Base-by-base conservation (phyloP, 441 rosid species). In the Populus tomentosa region DNA sequence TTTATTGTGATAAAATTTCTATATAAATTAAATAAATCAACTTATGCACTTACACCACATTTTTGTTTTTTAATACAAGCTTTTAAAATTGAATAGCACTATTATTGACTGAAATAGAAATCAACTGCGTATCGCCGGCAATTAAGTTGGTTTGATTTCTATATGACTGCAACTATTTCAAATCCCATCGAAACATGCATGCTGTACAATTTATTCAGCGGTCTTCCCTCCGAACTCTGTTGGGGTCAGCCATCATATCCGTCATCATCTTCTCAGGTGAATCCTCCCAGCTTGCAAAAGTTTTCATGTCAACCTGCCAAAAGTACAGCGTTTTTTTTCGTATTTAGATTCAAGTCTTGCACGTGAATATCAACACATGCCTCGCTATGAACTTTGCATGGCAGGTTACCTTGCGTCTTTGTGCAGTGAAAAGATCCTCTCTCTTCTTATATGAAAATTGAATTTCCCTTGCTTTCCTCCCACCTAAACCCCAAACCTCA, bases 211-310 rank as follows among this genome's bases (percentile, higher is more conserved):
- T 62, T 77, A 46, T n/a, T 85, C 64, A 92, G 68, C 97, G 91
- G 7, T 95, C 97, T 82, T 92, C 97, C 75, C 90, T 86, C 70
- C 40, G 61, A 69, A 89, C 89, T 35, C 80, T 77, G 86, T 89
- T 89, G 0, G 93, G 95, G 77, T 94, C 81, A 16, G 89, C 86
- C 77, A 89, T 79, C 97, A 94, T 91, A 74, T 92, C 95, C 97
- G 90, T 91, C 94, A 94, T 95, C 95, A 94, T 89, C 86, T 94
- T 95, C 92, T 94, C 98, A 1, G 99, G 99, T 30, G 98, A 95
- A 80, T 95, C 97, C 69, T 94, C 98, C 97, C 98, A 94, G 72
- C 70, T 92, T 33, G 95, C 82, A 83, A 95, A 95, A 24, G 88
- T 89, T 85, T 94, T 93, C 86, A 95, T 76, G 81, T 95, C 97